Base-by-base conservation (phyloP, 257 asterid species). In the Datura wrightii region DNA sequence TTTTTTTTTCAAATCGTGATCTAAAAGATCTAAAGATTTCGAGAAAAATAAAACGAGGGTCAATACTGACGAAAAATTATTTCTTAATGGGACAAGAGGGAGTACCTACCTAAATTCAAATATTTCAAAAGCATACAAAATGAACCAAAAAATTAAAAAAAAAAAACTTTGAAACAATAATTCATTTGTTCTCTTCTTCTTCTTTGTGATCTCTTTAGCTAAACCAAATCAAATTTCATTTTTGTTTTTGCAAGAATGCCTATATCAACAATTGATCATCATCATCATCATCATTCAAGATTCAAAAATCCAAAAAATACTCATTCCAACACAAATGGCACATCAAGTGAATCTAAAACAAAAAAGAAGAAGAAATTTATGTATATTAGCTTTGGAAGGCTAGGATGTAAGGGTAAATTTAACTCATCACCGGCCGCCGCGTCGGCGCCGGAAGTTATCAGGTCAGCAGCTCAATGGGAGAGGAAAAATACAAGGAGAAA, bases 371-470 rank as follows among this genome's bases (percentile, higher is more conserved):
- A 78, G 60, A 86, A 46, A 63, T 85, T 87, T 66, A 16, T 82
- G 79, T 76, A 85, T 55, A 83, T 80, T 34, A 89, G 86, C 44
- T 84, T 90, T 41, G 71, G 84, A 83, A 92, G 93, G 71, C 84
- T 93, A 63, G 92, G 93, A 46, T 93, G 93, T 84, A 88, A 84
- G 80, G 90, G 91, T 79, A 16, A 82, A 6, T 24, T 89, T 0
- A 48, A 48, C 5, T 76, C 46, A 24, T 24, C 31, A 24, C 31
- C 31, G 31, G 31, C 31, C 31, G 31, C 31, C 31, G 31, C 31
- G 24, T 48, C 81, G 24, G 1, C 46, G 0, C 60, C 81, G 8
- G 82, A 15, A 1, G 62, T 31, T 6, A 76, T 76, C 8, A 50
- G 63, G 79, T 81, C 79, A 72, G 79, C 85, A 37, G 83, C 83